Evolutionary conservation across 176 grass and related monocot genomes (phyloP).

Genomic region (Lolium multiflorum): DNA sequence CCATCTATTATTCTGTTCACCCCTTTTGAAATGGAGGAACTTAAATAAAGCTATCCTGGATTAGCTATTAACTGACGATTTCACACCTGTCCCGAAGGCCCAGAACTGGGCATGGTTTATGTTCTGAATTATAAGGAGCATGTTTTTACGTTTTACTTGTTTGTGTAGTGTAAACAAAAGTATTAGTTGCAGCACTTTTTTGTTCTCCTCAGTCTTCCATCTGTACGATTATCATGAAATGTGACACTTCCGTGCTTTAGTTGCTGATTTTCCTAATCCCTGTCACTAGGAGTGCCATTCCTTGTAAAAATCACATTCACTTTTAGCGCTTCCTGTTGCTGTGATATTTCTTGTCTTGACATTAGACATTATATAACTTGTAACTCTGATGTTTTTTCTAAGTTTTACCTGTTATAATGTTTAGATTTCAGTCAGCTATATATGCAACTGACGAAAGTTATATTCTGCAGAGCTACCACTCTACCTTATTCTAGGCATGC

Average conservation of each 20-base stretch:
- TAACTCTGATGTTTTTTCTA: background rate
- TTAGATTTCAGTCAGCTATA: slow-evolving; percentile 6
- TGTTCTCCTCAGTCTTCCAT: background rate
- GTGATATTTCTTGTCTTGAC: background rate
- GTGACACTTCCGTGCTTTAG: slow-evolving; percentile 13
- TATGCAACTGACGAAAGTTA: slow-evolving; percentile 46
- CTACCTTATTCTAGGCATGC: slow-evolving; percentile 97
- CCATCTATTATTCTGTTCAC: slow-evolving; percentile 12
- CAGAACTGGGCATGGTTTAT: background rate
- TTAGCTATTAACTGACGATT: background rate
- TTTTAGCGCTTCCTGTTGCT: background rate
- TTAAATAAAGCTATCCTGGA: background rate
- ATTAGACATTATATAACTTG: slow-evolving; percentile 1
- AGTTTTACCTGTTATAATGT: background rate
- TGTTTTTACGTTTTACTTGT: background rate
- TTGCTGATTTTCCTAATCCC: background rate
- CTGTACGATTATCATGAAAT: slow-evolving; percentile 20
- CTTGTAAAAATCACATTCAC: slow-evolving; percentile 18
- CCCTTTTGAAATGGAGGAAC: background rate
- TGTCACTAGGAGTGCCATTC: background rate
- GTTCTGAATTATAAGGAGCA: background rate
- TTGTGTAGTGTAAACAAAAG: slow-evolving; percentile 2
- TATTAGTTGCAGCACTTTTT: background rate
- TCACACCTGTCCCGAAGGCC: background rate
- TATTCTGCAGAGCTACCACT: slow-evolving; percentile 82